A percentile compares a stretch with the other conserved stretches of the same genome.
These are phyloP conservation scores for Penicillium atrosanguineum DNA, from an alignment of 495 filamentous ascomycete genomes.

Conservation along the genomic window DNA sequence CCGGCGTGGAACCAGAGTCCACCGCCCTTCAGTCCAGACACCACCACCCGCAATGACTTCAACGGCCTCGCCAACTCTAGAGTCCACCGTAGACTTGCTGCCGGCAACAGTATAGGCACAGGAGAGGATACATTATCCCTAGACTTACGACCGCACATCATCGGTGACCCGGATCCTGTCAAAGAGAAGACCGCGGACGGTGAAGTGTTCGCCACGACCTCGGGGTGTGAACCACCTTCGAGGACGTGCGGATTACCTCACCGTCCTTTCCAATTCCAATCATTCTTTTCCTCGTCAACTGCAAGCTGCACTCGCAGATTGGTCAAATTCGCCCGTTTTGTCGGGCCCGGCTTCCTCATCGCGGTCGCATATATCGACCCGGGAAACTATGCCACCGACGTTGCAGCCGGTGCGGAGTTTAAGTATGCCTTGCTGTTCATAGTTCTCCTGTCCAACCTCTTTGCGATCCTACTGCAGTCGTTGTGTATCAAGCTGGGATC, in stretches of 20 bases:
- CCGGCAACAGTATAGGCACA: conserved; percentile 16
- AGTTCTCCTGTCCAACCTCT: conserved; percentile 77
- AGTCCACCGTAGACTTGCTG: conserved; percentile 34
- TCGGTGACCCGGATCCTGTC: conserved; percentile 23
- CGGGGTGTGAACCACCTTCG: conserved; percentile 34
- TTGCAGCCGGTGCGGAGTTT: conserved; percentile 66
- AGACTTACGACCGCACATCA: conserved; percentile 22
- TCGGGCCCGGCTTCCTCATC: conserved; percentile 85
- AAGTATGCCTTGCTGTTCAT: conserved; percentile 74
- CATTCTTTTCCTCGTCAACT: conserved; percentile 15
- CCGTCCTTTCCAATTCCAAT: conserved; percentile 34
- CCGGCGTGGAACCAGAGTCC: conserved; percentile 62
- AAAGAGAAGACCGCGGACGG: conserved; percentile 28
- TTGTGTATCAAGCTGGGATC: conserved; percentile 81
- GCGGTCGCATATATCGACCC: conserved; percentile 80
- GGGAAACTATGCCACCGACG: conserved; percentile 83
- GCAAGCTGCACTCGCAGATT: conserved; percentile 33
- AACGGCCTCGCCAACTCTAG: conserved; percentile 52
- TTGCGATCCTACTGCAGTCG: conserved; percentile 80
- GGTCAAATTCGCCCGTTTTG: conserved; percentile 67
- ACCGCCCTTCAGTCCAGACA: conserved; percentile 51
- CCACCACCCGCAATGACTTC: conserved; percentile 62
- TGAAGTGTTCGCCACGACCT: conserved; percentile 36
- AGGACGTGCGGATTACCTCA: conserved; percentile 38
- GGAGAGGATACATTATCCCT: conserved; percentile 27